Evolutionary conservation across 148 eudicot genomes (phyloP), one percentile per base, ranked within the genome.

Genomic region (Vaccinium corymbosum): DNA sequence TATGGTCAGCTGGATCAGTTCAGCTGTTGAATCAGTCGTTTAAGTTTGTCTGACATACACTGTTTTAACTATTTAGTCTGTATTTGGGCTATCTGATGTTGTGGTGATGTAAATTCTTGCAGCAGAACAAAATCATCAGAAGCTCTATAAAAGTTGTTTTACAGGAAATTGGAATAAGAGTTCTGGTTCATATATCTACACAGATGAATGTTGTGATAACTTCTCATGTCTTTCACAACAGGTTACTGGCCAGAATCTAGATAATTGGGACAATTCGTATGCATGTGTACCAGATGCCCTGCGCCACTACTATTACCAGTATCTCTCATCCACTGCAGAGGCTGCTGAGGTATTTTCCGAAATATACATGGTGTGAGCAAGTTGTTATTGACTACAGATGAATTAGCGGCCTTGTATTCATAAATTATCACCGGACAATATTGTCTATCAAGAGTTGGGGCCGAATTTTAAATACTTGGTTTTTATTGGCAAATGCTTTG

Each of bases 181-280:
- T 61, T n/a, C 35, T 61, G 57, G 56, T 46, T 80, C 83, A 46
- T 56, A 13, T 57, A 35, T 59, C 51, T 19, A 29, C 5, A 9
- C 2, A n/a, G n/a, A 38, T 46, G 1, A 32, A 53, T 46, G 46
- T 35, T 78, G 27, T 75, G 62, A 71, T 32, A 51, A 80, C 59
- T 52, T 76, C 32, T 73, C 42, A 10, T 70, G 49, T 35, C 56
- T 50, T 85, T 68, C 82, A 84, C 85, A 76, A 64, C 92, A 97
- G 99, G 99, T 97, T 80, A 91, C 96, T 29, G 98, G 95, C 85
- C 99, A 95, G 88, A 90, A 97, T 85, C 90, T 97, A 87, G 99
- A 97, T 85, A 90, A 89, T 85, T 94, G 96, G 95, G 92, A 92
- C 64, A 95, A 90, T 82, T 94, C 99, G 64, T 90, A 96, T 77